These are phyloP conservation scores for Kwoniella newhampshirensis DNA, from an alignment of 768 basidiomycete genomes.

Conservation along the genomic window DNA sequence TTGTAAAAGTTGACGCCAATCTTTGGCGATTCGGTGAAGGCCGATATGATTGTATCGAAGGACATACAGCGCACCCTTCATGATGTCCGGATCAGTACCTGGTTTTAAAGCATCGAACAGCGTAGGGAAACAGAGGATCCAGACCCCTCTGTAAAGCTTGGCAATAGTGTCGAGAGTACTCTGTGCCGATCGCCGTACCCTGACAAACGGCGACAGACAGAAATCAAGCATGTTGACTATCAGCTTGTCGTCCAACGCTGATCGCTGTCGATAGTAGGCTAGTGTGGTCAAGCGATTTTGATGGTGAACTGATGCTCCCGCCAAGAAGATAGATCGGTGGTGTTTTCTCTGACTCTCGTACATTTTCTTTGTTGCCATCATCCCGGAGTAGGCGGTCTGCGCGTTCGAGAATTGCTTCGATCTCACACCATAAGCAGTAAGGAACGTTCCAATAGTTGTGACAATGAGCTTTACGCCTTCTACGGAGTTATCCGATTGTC, in stretches of 20 bases:
- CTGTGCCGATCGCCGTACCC: slow-evolving; percentile 40
- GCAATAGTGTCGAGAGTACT: slow-evolving; percentile 32
- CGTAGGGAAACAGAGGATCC: slow-evolving; percentile 51
- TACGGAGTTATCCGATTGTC: slow-evolving; percentile 59
- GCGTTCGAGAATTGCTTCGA: slow-evolving; percentile 41
- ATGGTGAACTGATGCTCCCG: slow-evolving; percentile 39
- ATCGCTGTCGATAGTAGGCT: slow-evolving; percentile 53
- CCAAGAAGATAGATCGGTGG: slow-evolving; percentile 39
- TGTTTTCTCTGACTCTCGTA: slow-evolving; percentile 45
- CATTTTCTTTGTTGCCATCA: slow-evolving; percentile 37
- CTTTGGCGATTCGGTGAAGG: slow-evolving; percentile 56
- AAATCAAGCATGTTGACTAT: slow-evolving; percentile 55
- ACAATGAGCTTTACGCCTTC: slow-evolving; percentile 63
- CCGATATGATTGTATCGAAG: slow-evolving; percentile 68
- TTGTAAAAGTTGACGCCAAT: slow-evolving; percentile 65
- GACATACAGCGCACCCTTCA: slow-evolving; percentile 87
- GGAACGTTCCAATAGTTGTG: slow-evolving; percentile 46
- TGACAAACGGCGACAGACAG: slow-evolving; percentile 53
- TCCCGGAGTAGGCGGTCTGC: slow-evolving; percentile 35
- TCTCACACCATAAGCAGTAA: slow-evolving; percentile 47
- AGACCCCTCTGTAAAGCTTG: slow-evolving; percentile 54
- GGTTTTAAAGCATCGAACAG: slow-evolving; percentile 57
- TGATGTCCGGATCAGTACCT: slow-evolving; percentile 78
- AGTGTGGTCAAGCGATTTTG: slow-evolving; percentile 46
- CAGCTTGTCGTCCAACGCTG: slow-evolving; percentile 54